Conservation (phyloP, 768 basidiomycete species). For the Tulasnella sp. region DNA sequence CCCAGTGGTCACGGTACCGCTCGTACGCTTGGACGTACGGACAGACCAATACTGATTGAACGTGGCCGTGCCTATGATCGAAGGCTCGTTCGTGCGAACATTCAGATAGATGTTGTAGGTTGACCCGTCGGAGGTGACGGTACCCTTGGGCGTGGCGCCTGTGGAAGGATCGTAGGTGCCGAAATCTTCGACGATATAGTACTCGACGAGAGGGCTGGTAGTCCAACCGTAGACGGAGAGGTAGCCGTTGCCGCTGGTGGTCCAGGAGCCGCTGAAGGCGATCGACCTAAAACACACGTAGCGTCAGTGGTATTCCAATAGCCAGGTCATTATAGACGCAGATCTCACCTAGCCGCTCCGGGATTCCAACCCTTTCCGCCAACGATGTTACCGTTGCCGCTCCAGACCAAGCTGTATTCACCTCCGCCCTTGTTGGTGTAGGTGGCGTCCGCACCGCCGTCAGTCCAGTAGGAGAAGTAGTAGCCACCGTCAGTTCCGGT, state of each 20-base stretch:
- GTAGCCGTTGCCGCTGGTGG: background rate
- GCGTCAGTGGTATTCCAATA: no score
- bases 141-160: slow-evolving; percentile 5
- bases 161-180: slow-evolving; percentile 10
- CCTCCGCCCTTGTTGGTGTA: slow-evolving; percentile 29
- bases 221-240: slow-evolving; percentile 15
- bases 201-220: slow-evolving; percentile 14
- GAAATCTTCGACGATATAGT: slow-evolving; percentile 14
- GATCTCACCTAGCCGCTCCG: slow-evolving; percentile 24
- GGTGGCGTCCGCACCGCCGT: slow-evolving; percentile 25
- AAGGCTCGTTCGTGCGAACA: slow-evolving; percentile 12
- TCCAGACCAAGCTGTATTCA: slow-evolving; percentile 29
- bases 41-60: slow-evolving; percentile 17
- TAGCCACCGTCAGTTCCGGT: slow-evolving; percentile 30
- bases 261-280: background rate
- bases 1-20: slow-evolving; percentile 12
- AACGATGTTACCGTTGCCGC: slow-evolving; percentile 30
- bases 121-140: slow-evolving; percentile 8
- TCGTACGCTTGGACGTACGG: background rate
- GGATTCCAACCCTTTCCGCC: slow-evolving; percentile 35
- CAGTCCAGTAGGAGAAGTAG: slow-evolving; percentile 34
- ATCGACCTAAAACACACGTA: background rate
- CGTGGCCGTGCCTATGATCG: slow-evolving; percentile 13
- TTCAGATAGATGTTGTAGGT: slow-evolving; percentile 10
- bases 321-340: no score